Percentiles rank a stretch among this genome's conserved stretches.
Evolutionary conservation across 352 stramenopile genomes (phyloP).

Genomic region (Ophiocytium majus): DNA sequence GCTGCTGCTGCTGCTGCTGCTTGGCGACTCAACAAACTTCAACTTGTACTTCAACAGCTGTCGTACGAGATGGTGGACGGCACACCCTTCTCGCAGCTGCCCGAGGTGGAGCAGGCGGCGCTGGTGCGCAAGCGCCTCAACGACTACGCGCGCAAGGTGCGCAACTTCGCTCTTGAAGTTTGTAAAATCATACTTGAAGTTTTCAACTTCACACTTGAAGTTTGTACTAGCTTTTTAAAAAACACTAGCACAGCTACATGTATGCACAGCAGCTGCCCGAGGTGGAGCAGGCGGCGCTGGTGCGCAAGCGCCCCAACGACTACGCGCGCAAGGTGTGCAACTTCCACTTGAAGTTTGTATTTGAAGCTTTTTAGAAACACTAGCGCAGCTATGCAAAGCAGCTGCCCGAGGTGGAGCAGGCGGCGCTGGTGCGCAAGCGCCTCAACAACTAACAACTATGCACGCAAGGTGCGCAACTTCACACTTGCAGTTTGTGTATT

Average conservation of each 20-base stretch:
- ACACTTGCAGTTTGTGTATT: too few species aligned
- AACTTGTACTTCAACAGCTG: too few species aligned
- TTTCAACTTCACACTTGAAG: too few species aligned
- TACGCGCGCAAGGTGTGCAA: constrained; percentile 97
- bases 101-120: constrained; percentile 60
- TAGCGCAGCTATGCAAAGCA: too few species aligned
- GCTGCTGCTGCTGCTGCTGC: too few species aligned
- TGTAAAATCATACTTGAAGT: too few species aligned
- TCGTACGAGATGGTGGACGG: constrained; percentile 57
- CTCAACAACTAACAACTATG: constrained; percentile 86
- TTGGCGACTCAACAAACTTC: too few species aligned
- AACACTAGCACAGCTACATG: too few species aligned
- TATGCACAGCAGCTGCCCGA: constrained; percentile 65
- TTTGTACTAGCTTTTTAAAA: too few species aligned
- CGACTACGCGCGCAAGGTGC: constrained; percentile 88
- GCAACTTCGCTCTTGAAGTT: constrained; percentile 24
- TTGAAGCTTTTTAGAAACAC: too few species aligned
- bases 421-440: constrained; percentile 65
- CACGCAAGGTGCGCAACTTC: constrained; percentile 73
- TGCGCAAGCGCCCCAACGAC: constrained; percentile 70
- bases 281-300: constrained; percentile 55
- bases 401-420: constrained; percentile 64
- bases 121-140: constrained; percentile 69
- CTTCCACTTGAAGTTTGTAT: too few species aligned
- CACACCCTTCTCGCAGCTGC: constrained; percentile 60